Conservation (phyloP, 2,329 filamentous ascomycete species). For the Huntiella bhutanensis region DNA sequence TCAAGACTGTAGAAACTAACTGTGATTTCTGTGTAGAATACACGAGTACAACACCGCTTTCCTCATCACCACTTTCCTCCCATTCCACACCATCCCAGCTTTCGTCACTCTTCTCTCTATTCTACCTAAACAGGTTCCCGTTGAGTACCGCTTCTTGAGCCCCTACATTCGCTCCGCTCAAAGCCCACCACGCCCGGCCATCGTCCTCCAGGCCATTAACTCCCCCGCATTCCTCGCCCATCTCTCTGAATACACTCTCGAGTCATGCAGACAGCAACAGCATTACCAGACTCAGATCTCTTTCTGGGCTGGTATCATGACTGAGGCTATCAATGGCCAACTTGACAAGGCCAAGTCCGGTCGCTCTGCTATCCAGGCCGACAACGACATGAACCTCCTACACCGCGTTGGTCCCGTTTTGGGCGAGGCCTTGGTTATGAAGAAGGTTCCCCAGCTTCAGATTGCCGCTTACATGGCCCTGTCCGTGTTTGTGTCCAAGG, state of each 20-base stretch:
- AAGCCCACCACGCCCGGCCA: constrained; percentile 56
- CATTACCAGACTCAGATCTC: constrained; percentile 62
- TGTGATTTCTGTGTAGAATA: constrained; percentile 32
- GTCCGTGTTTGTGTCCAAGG: constrained; percentile 68
- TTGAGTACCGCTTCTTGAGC: constrained; percentile 63
- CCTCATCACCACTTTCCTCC: constrained; percentile 70
- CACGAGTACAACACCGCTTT: constrained; percentile 76
- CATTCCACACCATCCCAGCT: constrained; percentile 71
- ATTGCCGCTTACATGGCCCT: constrained; percentile 84
- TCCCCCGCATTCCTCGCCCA: constrained; percentile 57
- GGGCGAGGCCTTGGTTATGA: constrained; percentile 58
- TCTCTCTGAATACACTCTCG: constrained; percentile 62
- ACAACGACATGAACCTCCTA: constrained; percentile 65
- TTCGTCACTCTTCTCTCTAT: constrained; percentile 81
- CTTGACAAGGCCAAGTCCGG: constrained; percentile 62
- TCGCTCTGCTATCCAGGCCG: constrained; percentile 52
- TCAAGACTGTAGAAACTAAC: background rate
- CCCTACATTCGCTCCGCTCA: constrained; percentile 69
- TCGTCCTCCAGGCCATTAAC: constrained; percentile 69
- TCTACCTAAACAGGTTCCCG: constrained; percentile 54
- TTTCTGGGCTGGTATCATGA: constrained; percentile 81
- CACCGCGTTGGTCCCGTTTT: constrained; percentile 48
- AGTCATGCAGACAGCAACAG: constrained; percentile 49
- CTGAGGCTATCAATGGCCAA: constrained; percentile 69
- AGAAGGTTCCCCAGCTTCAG: constrained; percentile 58